Conservation (phyloP, 257 asterid species). For the Verbascum thapsus region DNA sequence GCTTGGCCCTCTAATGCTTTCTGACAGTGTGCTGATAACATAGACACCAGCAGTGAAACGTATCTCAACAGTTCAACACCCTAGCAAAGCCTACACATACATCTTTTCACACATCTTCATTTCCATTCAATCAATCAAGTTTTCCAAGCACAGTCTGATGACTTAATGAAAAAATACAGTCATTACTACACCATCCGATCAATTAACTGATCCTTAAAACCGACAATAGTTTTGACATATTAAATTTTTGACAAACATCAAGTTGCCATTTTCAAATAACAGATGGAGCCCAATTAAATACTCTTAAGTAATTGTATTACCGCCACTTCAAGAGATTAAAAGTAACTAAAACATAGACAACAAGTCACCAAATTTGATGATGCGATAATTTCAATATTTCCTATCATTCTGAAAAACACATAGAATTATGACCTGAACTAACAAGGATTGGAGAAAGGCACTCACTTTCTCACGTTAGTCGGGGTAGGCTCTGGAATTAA, state of each 20-base stretch:
- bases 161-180: neutral
- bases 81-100: constrained; percentile 14
- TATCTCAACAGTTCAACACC: constrained; percentile 8
- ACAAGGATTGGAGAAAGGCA: constrained; percentile 14
- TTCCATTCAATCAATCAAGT: constrained; percentile 5
- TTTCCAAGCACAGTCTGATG: neutral
- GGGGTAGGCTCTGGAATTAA: constrained; percentile 95
- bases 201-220: constrained; percentile 5
- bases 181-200: constrained; percentile 8
- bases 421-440: constrained; percentile 15
- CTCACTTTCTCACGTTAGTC: constrained; percentile 72
- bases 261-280: constrained; percentile 18
- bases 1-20: constrained; percentile 14
- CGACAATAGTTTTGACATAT: neutral
- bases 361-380: constrained; percentile 10
- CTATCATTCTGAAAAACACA: constrained; percentile 19
- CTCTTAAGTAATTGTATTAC: constrained; percentile 15
- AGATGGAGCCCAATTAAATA: constrained; percentile 4
- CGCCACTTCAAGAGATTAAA: constrained; percentile 10
- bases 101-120: neutral
- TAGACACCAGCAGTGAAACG: neutral
- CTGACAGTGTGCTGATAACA: constrained; percentile 16
- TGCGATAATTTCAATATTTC: constrained; percentile 18
- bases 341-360: neutral
- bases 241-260: constrained; percentile 3